Percentiles rank a stretch among this genome's conserved stretches.
phyloP scores from a whole-genome alignment of 2,329 filamentous ascomycete species.

The Botryotinia calthae region DNA sequence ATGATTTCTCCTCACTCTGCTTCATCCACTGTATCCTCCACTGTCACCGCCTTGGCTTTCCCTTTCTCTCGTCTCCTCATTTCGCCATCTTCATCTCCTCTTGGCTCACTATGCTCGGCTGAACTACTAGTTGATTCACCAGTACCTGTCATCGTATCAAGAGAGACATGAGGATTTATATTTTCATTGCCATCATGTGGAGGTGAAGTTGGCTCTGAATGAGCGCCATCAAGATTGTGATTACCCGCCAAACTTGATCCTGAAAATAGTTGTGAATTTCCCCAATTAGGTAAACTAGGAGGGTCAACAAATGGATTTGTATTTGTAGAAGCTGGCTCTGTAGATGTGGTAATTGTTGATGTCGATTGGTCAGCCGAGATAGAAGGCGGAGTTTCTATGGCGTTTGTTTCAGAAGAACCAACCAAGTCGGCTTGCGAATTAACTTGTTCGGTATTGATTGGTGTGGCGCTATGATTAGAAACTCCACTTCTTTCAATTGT shows the following conservation, averaged over 20 bases:
- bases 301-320: slow-evolving; percentile 22
- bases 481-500: slow-evolving; percentile 19
- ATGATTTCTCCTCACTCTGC: slow-evolving; percentile 29
- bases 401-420: slow-evolving; percentile 33
- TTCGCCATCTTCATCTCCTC: slow-evolving; percentile 24
- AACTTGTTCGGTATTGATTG: slow-evolving; percentile 28
- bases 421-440: slow-evolving; percentile 30
- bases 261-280: slow-evolving; percentile 32
- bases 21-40: slow-evolving; percentile 47
- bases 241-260: slow-evolving; percentile 17
- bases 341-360: slow-evolving; percentile 26
- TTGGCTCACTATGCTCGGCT: slow-evolving; percentile 17
- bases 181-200: background rate
- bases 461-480: slow-evolving; percentile 23
- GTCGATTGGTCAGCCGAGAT: slow-evolving; percentile 30
- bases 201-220: background rate
- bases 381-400: slow-evolving; percentile 31
- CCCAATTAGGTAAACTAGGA: slow-evolving; percentile 11
- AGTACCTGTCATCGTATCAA: background rate
- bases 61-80: slow-evolving; percentile 39
- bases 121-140: slow-evolving; percentile 16
- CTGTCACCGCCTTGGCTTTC: slow-evolving; percentile 47
- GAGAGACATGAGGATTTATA: background rate
- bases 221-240: slow-evolving; percentile 17
- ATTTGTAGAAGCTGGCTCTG: slow-evolving; percentile 22